Evolutionary conservation across 2,329 filamentous ascomycete species (phyloP), one percentile per base, ranked within the genome.

Genomic region (Colletotrichum spaethianum): DNA sequence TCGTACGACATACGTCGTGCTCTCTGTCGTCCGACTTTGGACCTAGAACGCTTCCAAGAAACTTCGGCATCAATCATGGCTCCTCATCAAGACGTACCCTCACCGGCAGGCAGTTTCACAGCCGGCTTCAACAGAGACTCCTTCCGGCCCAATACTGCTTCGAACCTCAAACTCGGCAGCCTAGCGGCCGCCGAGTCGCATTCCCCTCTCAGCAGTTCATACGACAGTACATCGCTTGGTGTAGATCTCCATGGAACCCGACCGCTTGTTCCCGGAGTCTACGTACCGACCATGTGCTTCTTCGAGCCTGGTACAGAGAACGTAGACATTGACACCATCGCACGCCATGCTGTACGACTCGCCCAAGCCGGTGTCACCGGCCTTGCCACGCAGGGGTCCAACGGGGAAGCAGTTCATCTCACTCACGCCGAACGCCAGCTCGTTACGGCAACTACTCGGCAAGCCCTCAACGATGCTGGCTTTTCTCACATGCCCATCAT

Each of bases 351-450:
- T 46, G 88, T 93, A 63, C 90, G 91, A 76, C 89, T 96, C n/a
- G 93, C 93, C 57, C 86, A 91, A 77, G 89, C 92, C 36, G 93
- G 93, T 74, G 89, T 95, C 52, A 88, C 91, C 20, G 93, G 93
- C 26, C 86, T 96, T 57, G 92, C 93, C 60, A 93, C 92, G 14
- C 93, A 95, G 80, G 93, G 93, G 57, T 94, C 92, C 78, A 96
- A 96, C 78, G 93, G 93, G 77, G 94, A 96, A 84, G 93, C 94
- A 9, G 93, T 95, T 16, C 93, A 95, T 78, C 87, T 96, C 42
- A 91, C 91, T 53, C 91, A 92, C 76, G 84, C 88, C 31, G 93
- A 96, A 83, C 90, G 93, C 71, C 87, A 88, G 59, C 83, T 89
- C 63, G 90, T 96, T 76, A 95, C 92, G 8, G 84, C 84, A 62